Evolutionary conservation across 2,329 filamentous ascomycete species (phyloP).

Genomic region (Pseudopithomyces chartarum): DNA sequence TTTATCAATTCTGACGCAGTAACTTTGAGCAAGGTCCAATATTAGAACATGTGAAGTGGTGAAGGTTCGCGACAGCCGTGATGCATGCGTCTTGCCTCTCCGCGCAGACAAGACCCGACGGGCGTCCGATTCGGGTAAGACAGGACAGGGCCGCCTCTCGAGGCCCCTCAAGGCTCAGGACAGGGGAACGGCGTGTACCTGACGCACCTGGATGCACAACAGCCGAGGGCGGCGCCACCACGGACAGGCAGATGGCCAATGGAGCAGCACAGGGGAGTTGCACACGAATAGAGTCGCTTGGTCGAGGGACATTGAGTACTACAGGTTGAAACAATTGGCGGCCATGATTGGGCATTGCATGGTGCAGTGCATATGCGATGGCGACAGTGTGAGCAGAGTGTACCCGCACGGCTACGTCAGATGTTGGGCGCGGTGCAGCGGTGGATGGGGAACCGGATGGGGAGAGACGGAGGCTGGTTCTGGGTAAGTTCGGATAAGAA

Average conservation of each 20-base stretch:
- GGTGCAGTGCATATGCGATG: not conserved
- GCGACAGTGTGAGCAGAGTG: too few relatives aligned
- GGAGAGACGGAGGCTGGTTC: not conserved
- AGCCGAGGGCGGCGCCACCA: slow-evolving; percentile 5
- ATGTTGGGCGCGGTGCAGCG: too few relatives aligned
- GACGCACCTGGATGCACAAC: slow-evolving; percentile 2
- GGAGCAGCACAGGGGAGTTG: not conserved
- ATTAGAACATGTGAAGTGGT: too few relatives aligned
- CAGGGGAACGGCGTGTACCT: slow-evolving; percentile 1
- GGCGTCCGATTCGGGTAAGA: slow-evolving; percentile 9
- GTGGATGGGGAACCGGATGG: not conserved
- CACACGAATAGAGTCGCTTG: not conserved
- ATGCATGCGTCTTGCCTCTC: not conserved
- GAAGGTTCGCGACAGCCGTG: not conserved
- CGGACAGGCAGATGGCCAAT: not conserved
- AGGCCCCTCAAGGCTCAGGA: slow-evolving; percentile 20
- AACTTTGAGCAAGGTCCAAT: too few relatives aligned
- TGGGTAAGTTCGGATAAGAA: not conserved
- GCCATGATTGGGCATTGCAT: not conserved
- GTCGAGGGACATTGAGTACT: not conserved
- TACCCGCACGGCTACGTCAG: too few relatives aligned
- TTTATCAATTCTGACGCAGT: too few relatives aligned
- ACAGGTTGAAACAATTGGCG: not conserved
- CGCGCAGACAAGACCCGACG: not conserved
- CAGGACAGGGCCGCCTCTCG: slow-evolving; percentile 11